phyloP scores from a whole-genome alignment of 2,329 filamentous ascomycete genomes.

The Fusarium sp. region DNA sequence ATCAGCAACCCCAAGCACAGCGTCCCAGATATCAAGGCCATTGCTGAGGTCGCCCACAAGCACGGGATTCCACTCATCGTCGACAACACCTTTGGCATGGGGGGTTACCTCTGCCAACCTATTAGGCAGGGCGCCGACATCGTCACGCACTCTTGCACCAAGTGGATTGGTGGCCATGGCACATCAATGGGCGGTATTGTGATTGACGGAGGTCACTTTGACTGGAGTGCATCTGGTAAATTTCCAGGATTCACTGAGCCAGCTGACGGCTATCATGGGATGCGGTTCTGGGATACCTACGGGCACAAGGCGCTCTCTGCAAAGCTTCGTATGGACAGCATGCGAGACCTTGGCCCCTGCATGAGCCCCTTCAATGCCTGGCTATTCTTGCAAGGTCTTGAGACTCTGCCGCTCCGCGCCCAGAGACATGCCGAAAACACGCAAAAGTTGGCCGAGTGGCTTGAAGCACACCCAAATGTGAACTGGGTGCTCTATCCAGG shows the following conservation, averaged over 20 bases:
- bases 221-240: constrained; percentile 76
- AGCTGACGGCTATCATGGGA: background rate
- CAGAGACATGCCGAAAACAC: constrained; percentile 4
- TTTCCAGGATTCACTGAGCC: background rate
- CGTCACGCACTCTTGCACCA: constrained; percentile 91
- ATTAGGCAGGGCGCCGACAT: constrained; percentile 73
- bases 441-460: background rate
- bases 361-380: background rate
- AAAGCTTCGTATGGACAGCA: background rate
- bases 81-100: constrained; percentile 1
- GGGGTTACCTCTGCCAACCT: constrained; percentile 9
- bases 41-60: background rate
- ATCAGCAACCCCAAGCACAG: constrained; percentile 8
- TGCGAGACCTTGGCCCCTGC: constrained; percentile 1
- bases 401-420: constrained; percentile 1
- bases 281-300: constrained; percentile 4
- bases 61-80: background rate
- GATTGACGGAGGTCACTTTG: constrained; percentile 88
- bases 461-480: constrained; percentile 5
- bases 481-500: constrained; percentile 4
- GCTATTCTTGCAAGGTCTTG: constrained; percentile 5
- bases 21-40: constrained; percentile 4
- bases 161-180: constrained; percentile 96
- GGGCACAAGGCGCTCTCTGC: background rate
- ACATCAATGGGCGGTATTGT: constrained; percentile 91